Evolutionary conservation across 805 yeast genomes (phyloP).

Genomic region (Candida multigemmis): DNA sequence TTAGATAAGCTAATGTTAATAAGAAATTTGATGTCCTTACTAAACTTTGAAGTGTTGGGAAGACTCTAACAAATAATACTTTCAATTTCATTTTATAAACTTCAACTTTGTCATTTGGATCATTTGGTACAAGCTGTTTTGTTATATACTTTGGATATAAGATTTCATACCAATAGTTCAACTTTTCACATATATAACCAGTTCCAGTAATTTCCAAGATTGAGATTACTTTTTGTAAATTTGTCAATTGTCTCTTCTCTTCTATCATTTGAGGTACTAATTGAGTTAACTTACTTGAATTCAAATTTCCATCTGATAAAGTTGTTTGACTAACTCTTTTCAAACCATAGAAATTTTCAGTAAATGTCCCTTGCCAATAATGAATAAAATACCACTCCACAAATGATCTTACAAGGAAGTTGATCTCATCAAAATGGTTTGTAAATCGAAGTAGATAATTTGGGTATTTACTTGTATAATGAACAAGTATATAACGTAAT

Average conservation of each 20-base stretch:
- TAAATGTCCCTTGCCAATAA: conserved; percentile 76
- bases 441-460: conserved; percentile 51
- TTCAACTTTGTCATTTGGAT: conserved; percentile 12
- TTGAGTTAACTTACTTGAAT: conserved; percentile 23
- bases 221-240: conserved; percentile 43
- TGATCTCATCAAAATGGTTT: conserved; percentile 71
- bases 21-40: conserved; percentile 42
- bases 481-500: conserved; percentile 66
- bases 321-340: conserved; percentile 46
- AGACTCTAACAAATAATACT: conserved; percentile 43
- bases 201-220: conserved; percentile 53
- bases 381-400: conserved; percentile 66
- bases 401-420: conserved; percentile 46
- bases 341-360: conserved; percentile 88
- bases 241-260: conserved; percentile 41
- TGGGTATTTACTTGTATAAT: conserved; percentile 76
- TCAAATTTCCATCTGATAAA: conserved; percentile 17
- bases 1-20: conserved; percentile 54
- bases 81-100: conserved; percentile 17
- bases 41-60: conserved; percentile 48
- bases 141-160: conserved; percentile 52
- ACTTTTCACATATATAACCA: conserved; percentile 63
- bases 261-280: conserved; percentile 37
- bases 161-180: conserved; percentile 54
- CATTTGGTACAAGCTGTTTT: conserved; percentile 24